Evolutionary conservation across 108 stramenopile genomes (phyloP), one percentile per base, ranked within the genome.

Genomic region (Chaetoceros tenuissimus): DNA sequence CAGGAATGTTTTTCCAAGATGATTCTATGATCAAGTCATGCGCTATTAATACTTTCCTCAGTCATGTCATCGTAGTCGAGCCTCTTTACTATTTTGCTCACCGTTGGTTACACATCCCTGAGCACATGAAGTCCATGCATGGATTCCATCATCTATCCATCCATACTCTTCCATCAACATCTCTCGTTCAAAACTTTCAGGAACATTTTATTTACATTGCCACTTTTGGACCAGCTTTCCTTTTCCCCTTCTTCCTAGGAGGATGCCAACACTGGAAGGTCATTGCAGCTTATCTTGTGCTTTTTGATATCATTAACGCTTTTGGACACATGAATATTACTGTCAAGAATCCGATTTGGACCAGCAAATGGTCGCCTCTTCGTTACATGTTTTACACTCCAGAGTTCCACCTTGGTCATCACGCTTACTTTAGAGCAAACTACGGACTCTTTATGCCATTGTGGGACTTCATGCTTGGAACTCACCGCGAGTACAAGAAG

Each of bases 191-290:
- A 48, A 83, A 83, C 59, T 83, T 83, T 59, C 55, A 80, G 25
- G 82, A 83, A 60, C 82, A 83, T 67, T 78, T 83, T 54, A 62
- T 83, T 28, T 83, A 83, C 70, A 67, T 83, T 60, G 75, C 78
- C 10, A 71, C 71, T 2, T 83, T 83, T 57, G 82, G 82, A 10
- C 82, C 82, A 21, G 82, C 82, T 16, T 83, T 82, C 50, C 53
- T 51, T 22, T 19, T 31, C 19, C 68, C 68, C 16, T 69, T 57
- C 26, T 52, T 69, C 19, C 16, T 55, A 17, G 21, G 26, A 13
- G 61, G 68, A 16, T 19, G 34, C 3, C 61, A 66, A 66, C 81
- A 82, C 66, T 82, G 81, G 81, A 64, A 51, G 8, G 66, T 73
- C 31, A 74, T 82, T 56, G 81, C 74, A 31, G 74, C 58, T 0